A percentile compares a stretch with the other conserved stretches of the same genome.
Evolutionary conservation across 768 basidiomycete genomes (phyloP).

Genomic region (Lactifluus rugatus): DNA sequence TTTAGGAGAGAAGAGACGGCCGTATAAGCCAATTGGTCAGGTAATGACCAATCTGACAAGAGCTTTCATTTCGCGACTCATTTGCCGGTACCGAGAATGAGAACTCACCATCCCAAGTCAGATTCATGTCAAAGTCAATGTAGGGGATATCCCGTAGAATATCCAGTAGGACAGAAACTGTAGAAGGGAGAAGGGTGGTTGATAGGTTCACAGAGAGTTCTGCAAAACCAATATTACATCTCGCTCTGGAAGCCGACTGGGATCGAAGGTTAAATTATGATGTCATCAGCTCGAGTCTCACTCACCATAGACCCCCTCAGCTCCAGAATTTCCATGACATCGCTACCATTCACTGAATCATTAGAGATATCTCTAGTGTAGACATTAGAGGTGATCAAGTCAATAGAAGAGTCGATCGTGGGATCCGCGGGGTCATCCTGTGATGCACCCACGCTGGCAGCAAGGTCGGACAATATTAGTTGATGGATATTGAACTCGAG

Average conservation of each 20-base stretch:
- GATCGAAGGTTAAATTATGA: background rate
- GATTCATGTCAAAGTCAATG: constrained; percentile 66
- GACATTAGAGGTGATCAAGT: constrained; percentile 53
- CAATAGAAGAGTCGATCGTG: constrained; percentile 31
- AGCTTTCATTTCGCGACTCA: background rate
- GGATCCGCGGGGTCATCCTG: constrained; percentile 14
- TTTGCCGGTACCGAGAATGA: background rate
- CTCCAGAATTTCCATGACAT: constrained; percentile 20
- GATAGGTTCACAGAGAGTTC: constrained; percentile 63
- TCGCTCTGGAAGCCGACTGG: constrained; percentile 61
- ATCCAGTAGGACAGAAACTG: constrained; percentile 52
- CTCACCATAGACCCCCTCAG: constrained; percentile 53
- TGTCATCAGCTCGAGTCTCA: background rate
- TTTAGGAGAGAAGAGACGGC: constrained; percentile 68
- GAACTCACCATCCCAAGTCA: constrained; percentile 68
- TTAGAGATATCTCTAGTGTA: constrained; percentile 30
- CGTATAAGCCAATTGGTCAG: constrained; percentile 75
- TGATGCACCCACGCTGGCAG: constrained; percentile 19
- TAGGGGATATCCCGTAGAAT: constrained; percentile 63
- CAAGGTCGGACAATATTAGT: constrained; percentile 20
- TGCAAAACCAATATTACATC: constrained; percentile 78
- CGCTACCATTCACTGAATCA: background rate
- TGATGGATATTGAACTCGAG: constrained; percentile 21
- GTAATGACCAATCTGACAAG: constrained; percentile 67
- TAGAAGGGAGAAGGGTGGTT: constrained; percentile 39